phyloP scores from a whole-genome alignment of 805 yeast species.

The Peterozyma toletana region DNA sequence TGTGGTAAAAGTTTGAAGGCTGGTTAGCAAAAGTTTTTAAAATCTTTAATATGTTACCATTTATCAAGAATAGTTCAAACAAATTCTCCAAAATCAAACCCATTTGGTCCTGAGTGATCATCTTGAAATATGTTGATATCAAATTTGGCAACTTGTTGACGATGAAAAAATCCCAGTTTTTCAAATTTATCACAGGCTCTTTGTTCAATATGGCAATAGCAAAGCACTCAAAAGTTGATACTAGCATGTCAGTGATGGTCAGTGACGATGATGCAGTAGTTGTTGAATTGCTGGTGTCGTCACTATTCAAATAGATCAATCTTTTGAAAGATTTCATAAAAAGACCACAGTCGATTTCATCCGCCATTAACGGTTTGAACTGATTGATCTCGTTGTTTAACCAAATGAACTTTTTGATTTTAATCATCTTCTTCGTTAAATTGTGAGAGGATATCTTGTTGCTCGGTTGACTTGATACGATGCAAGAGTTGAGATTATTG shows the following conservation, averaged over 20 bases:
- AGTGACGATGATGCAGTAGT: background rate
- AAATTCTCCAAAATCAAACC: constrained; percentile 3
- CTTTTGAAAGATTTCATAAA: constrained; percentile 1
- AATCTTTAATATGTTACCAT: background rate
- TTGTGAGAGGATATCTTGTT: background rate
- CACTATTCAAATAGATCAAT: constrained; percentile 4
- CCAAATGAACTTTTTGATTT: constrained; percentile 6
- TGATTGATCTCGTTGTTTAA: constrained; percentile 2
- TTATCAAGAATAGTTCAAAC: background rate
- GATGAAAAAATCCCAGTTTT: constrained; percentile 6
- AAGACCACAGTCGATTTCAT: background rate
- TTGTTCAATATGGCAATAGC: background rate
- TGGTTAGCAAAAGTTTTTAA: background rate
- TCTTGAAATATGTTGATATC: constrained; percentile 1
- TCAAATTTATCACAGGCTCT: background rate
- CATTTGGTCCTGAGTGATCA: constrained; percentile 3
- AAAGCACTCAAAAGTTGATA: constrained; percentile 5
- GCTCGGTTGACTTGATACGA: background rate
- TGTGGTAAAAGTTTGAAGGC: background rate
- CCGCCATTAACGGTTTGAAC: constrained; percentile 2
- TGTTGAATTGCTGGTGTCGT: constrained; percentile 1
- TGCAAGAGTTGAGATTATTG: background rate
- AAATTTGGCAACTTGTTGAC: constrained; percentile 4
- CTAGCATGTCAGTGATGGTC: constrained; percentile 5
- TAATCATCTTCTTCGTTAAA: background rate